Conservation (phyloP, 78 protist species). For the Dictyostelium citrinum region DNA sequence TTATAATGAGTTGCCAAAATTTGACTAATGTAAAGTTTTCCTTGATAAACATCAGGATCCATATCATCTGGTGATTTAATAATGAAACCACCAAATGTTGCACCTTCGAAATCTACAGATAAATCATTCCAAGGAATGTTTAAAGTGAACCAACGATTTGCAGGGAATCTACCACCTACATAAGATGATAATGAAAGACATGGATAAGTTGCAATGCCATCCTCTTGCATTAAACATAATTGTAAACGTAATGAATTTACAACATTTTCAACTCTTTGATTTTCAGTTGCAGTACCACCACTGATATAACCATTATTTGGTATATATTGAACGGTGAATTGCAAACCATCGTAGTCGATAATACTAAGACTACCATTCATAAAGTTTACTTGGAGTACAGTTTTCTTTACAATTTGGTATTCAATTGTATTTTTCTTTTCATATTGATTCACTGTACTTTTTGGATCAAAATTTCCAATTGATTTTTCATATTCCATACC, state of each 20-base stretch:
- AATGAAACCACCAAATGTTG: background rate
- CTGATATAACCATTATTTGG: background rate
- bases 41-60: conserved; percentile 2
- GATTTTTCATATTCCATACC: background rate
- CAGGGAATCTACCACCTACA: conserved; percentile 59
- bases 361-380: background rate
- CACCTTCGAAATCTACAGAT: background rate
- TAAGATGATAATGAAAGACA: conserved; percentile 22
- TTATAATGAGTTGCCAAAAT: background rate
- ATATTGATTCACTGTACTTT: background rate
- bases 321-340: background rate
- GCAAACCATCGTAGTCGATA: background rate
- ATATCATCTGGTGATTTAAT: conserved; percentile 1
- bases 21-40: background rate
- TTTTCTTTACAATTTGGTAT: background rate
- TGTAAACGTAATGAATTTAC: background rate
- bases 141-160: conserved; percentile 20
- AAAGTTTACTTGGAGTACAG: background rate
- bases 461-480: background rate
- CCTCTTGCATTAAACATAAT: background rate
- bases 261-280: background rate
- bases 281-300: background rate
- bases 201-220: background rate
- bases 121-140: conserved; percentile 42
- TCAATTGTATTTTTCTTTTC: background rate